Evolutionary conservation across 176 grass and related monocot genomes (phyloP), one percentile per base, ranked within the genome.

Genomic region (Miscanthus lutarioriparius): DNA sequence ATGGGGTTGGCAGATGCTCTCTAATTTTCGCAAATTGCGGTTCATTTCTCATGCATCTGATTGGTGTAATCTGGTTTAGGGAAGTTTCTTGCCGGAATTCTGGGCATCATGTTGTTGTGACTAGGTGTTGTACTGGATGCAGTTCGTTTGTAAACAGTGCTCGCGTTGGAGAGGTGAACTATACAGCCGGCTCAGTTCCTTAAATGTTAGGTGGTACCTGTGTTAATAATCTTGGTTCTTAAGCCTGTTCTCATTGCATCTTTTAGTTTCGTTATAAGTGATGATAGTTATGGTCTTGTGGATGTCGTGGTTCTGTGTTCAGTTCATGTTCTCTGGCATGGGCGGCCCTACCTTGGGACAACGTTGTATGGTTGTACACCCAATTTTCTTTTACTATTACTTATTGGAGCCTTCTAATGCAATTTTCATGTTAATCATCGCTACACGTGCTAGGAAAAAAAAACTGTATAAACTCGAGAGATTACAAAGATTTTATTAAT

Each of bases 31-130:
- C 66, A 63, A 67, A 61, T 84, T 77, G 33, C 44, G 68, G 79
- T 88, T 86, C 88, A 81, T 94, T 86, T 79, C 70, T 91, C 86
- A 74, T 91, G 86, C 88, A 74, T 88, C 86, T 85, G 77, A 88
- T 88, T 83, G 64, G 82, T 87, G 86, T 70, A 87, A 48, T 76
- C 72, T 65, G 70, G 77, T 44, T 81, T 80, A 68, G 80, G 66
- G 64, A 78, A 77, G 54, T 90, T 75, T 82, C 5, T 80, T 83
- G 75, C 81, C 69, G 49, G 37, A 85, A 65, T 87, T 77, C 53
- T 47, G 69, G 72, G 78, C 82, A 79, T 68, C 87, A 74, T 80
- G 36, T 76, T 88, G 82, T 68, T 72, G 62, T 81, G 81, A 77
- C 48, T 67, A 80, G 68, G 64, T 84, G 36, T 85, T 89, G 76